A percentile compares a stretch with the other conserved stretches of the same genome.
Conservation (phyloP, 2,329 filamentous ascomycete species). For the Drechslera avenae region DNA sequence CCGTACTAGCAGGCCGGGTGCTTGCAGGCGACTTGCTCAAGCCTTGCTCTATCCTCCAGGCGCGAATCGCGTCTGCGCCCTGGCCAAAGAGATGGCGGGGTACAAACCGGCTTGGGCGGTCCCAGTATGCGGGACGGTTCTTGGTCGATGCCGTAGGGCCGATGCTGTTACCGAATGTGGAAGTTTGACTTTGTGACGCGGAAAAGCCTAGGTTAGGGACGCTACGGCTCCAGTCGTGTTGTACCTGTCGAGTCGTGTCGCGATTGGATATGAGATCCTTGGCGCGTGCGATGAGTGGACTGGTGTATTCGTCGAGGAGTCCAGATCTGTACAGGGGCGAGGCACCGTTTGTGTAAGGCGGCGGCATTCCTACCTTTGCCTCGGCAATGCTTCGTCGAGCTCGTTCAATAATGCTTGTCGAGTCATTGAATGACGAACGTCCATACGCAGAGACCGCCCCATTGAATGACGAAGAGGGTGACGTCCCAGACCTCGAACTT, state of each 20-base stretch:
- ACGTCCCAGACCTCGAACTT: conserved; percentile 17
- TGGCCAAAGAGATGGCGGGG: conserved; percentile 45
- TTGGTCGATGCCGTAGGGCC: conserved; percentile 14
- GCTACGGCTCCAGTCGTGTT: conserved; percentile 36
- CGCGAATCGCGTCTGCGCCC: conserved; percentile 37
- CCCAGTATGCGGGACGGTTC: conserved; percentile 39
- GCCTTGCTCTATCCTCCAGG: conserved; percentile 29
- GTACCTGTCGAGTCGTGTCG: no score
- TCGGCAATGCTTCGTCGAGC: conserved; percentile 16
- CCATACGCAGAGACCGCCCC: conserved; percentile 11
- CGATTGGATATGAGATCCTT: no score
- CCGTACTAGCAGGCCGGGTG: conserved; percentile 19
- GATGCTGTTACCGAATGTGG: conserved; percentile 23
- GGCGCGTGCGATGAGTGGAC: conserved; percentile 27
- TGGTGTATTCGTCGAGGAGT: conserved; percentile 10
- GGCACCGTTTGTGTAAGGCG: conserved; percentile 2
- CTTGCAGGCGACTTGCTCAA: conserved; percentile 23
- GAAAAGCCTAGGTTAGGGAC: conserved; percentile 29
- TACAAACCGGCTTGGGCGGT: conserved; percentile 42
- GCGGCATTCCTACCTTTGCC: conserved; percentile 5
- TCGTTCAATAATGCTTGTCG: conserved; percentile 17
- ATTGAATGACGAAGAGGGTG: conserved; percentile 13
- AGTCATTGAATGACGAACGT: conserved; percentile 14
- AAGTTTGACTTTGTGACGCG: conserved; percentile 16
- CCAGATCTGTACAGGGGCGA: conserved; percentile 16